Percentiles rank a stretch among this genome's conserved stretches.
Evolutionary conservation across 148 eudicot genomes (phyloP).

Genomic region (Amaranthus cruentus): DNA sequence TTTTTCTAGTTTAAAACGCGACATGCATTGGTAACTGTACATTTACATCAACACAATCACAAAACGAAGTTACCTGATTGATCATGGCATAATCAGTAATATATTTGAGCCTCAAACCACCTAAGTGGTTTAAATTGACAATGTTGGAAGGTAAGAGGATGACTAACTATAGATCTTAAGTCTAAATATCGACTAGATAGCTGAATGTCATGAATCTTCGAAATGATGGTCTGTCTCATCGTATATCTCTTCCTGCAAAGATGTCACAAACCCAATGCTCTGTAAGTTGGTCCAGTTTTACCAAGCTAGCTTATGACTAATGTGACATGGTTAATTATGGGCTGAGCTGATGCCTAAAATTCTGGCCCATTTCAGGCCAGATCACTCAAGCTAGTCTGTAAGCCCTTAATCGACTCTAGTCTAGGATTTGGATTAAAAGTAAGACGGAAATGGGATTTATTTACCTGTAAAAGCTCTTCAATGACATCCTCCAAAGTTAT

Average conservation of each 20-base stretch:
- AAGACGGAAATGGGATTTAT: background rate
- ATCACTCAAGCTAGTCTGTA: too few species aligned
- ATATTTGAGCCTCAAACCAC: slow-evolving; percentile 8
- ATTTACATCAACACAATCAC: slow-evolving; percentile 1
- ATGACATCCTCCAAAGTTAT: slow-evolving; percentile 96
- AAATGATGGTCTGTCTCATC: slow-evolving; percentile 88
- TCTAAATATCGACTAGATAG: background rate
- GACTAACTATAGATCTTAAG: background rate
- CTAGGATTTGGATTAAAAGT: background rate
- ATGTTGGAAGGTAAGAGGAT: background rate
- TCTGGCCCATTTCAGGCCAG: too few species aligned
- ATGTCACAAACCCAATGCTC: background rate
- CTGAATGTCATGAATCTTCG: slow-evolving; percentile 51
- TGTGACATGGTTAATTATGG: too few species aligned
- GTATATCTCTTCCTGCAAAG: slow-evolving; percentile 88
- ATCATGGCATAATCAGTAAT: background rate
- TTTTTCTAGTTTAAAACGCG: too few species aligned
- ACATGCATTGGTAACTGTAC: slow-evolving; percentile 1
- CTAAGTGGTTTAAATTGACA: slow-evolving; percentile 16
- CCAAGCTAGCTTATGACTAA: background rate
- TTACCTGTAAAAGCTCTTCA: slow-evolving; percentile 90
- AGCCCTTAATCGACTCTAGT: too few species aligned
- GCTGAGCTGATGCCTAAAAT: too few species aligned
- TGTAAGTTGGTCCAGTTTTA: background rate
- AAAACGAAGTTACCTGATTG: slow-evolving; percentile 7